Percentiles rank a stretch among this genome's conserved stretches.
These are phyloP conservation scores for Oenanthe sinensis DNA, from an alignment of 129 eudicot species.

Conservation along the genomic window DNA sequence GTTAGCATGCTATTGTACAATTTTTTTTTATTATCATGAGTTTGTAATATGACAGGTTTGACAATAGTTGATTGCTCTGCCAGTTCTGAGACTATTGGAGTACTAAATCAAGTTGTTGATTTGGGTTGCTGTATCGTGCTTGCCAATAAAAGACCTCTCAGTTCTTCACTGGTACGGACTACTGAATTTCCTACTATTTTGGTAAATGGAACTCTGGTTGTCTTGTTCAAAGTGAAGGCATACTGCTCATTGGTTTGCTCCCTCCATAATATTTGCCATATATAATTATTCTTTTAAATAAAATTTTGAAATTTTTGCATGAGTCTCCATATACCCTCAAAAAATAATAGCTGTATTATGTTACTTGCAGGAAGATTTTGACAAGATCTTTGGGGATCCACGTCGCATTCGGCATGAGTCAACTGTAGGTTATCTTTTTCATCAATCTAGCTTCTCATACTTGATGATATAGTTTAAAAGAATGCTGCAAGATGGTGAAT, in stretches of 20 bases:
- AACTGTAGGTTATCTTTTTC: slow-evolving; percentile 51
- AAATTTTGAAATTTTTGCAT: neutral
- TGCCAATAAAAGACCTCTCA: slow-evolving; percentile 95
- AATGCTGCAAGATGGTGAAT: neutral
- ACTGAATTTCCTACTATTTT: neutral
- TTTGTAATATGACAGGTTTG: slow-evolving; percentile 42
- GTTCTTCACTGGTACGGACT: slow-evolving; percentile 59
- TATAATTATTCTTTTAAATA: neutral
- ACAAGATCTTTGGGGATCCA: slow-evolving; percentile 52
- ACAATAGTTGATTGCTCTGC: slow-evolving; percentile 91
- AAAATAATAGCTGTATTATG: neutral
- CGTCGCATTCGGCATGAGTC: slow-evolving; percentile 85
- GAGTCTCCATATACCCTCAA: neutral
- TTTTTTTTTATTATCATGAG: neutral
- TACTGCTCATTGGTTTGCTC: neutral
- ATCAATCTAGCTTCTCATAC: neutral
- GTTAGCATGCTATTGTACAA: neutral
- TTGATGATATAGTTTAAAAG: neutral
- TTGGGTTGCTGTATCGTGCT: slow-evolving; percentile 69
- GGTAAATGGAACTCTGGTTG: neutral
- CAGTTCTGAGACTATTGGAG: slow-evolving; percentile 56
- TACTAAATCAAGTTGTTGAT: slow-evolving; percentile 41
- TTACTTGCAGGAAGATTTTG: slow-evolving; percentile 72
- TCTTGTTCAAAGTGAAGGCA: neutral
- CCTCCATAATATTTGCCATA: neutral